A percentile compares a stretch with the other conserved stretches of the same genome.
These are phyloP conservation scores for Colletotrichum sp. DNA, from an alignment of 2,329 filamentous ascomycete genomes.

Conservation along the genomic window DNA sequence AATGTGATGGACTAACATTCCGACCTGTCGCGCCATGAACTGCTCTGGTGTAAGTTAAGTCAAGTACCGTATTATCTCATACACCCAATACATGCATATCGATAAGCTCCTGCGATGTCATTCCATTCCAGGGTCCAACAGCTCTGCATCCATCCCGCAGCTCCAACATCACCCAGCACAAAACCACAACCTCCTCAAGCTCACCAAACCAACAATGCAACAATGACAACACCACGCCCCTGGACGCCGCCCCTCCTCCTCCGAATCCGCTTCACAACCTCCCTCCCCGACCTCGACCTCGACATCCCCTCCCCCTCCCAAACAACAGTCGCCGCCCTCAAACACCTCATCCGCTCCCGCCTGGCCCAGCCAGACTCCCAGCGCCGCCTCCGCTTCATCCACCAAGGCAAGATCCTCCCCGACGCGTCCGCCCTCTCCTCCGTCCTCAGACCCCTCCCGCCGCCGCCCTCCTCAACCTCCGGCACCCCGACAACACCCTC, in stretches of 20 bases:
- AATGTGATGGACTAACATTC: no score
- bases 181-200: background rate
- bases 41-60: background rate
- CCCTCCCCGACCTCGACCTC: conserved; percentile 82
- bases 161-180: background rate
- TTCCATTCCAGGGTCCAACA: background rate
- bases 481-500: conserved; percentile 45
- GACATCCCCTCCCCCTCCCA: conserved; percentile 71
- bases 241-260: conserved; percentile 65
- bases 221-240: conserved; percentile 9
- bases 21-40: no score
- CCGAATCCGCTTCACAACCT: conserved; percentile 88
- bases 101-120: background rate
- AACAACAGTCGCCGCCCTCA: conserved; percentile 79
- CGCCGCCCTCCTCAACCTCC: conserved; percentile 54
- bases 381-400: conserved; percentile 84
- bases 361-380: conserved; percentile 67
- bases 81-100: background rate
- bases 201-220: background rate
- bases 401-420: conserved; percentile 84
- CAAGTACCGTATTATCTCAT: background rate
- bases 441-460: conserved; percentile 69
- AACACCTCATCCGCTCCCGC: conserved; percentile 78
- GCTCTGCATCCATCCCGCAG: background rate
- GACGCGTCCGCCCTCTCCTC: conserved; percentile 72